Conservation (phyloP, 768 basidiomycete species). For the Boletus reticulatus region DNA sequence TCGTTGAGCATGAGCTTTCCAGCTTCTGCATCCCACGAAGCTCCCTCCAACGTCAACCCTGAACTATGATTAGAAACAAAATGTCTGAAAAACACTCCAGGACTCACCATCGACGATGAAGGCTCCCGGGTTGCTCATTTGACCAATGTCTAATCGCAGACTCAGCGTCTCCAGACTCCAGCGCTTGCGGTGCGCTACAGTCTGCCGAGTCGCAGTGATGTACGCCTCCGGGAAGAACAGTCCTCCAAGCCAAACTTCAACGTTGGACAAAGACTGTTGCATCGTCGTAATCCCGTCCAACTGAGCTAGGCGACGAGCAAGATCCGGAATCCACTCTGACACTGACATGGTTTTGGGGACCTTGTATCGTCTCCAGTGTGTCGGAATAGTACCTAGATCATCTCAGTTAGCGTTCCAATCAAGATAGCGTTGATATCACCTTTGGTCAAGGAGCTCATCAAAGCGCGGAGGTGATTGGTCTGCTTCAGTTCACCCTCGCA, state of each 20-base stretch:
- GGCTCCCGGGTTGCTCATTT: conserved; percentile 70
- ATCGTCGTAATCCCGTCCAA: conserved; percentile 61
- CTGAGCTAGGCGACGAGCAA: conserved; percentile 78
- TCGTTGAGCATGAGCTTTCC: conserved; percentile 79
- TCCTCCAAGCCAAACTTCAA: conserved; percentile 90
- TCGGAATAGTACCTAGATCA: conserved; percentile 75
- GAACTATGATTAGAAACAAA: conserved; percentile 9
- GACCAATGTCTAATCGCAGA: conserved; percentile 78
- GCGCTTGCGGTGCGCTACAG: conserved; percentile 89
- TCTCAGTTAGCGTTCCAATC: conserved; percentile 6
- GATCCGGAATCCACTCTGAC: conserved; percentile 81
- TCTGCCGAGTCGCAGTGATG: conserved; percentile 92
- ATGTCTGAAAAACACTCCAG: neutral
- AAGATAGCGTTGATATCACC: conserved; percentile 43
- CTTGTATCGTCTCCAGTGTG: conserved; percentile 89
- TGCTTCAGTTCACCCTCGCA: conserved; percentile 89
- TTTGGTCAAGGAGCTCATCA: conserved; percentile 89
- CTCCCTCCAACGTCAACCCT: conserved; percentile 90
- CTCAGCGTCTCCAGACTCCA: conserved; percentile 91
- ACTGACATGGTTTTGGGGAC: conserved; percentile 79
- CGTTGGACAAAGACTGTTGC: conserved; percentile 57
- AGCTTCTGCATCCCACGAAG: conserved; percentile 55
- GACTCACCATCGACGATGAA: conserved; percentile 86
- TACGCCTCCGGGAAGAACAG: conserved; percentile 97
- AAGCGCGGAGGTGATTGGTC: conserved; percentile 90